Percentiles rank a stretch among this genome's conserved stretches.
phyloP scores from a whole-genome alignment of 176 grass and related monocot genomes.

The Eragrostis curvula region DNA sequence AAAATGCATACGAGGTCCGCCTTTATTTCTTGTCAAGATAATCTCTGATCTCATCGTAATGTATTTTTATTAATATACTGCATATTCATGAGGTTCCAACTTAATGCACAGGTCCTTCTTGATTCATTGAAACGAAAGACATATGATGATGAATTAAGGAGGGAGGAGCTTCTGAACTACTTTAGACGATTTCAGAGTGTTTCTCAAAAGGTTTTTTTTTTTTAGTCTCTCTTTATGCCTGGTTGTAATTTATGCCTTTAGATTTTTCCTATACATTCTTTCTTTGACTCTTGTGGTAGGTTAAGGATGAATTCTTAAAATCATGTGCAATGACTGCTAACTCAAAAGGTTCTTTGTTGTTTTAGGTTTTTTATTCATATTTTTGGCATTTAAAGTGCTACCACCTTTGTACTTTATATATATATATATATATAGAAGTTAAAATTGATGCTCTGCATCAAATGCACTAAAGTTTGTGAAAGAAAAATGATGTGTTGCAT shows the following conservation, averaged over 20 bases:
- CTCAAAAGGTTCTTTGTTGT: no score
- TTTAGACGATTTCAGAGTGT: conserved; percentile 82
- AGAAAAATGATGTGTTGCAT: no score
- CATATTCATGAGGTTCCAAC: conserved; percentile 46
- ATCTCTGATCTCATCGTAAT: background rate
- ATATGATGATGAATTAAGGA: conserved; percentile 95
- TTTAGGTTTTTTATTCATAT: background rate
- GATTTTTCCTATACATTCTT: conserved; percentile 13
- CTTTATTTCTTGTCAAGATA: conserved; percentile 32
- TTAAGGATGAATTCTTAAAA: conserved; percentile 4
- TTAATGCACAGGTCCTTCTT: conserved; percentile 84
- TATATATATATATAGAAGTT: no score
- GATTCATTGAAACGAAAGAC: conserved; percentile 95
- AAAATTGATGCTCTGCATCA: no score
- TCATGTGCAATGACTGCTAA: conserved; percentile 1
- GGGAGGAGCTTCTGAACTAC: conserved; percentile 91
- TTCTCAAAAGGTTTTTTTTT: conserved; percentile 74
- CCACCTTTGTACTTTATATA: no score
- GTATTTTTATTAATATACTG: conserved; percentile 6
- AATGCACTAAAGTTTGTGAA: no score
- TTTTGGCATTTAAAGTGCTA: no score
- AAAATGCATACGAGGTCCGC: conserved; percentile 99
- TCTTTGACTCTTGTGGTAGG: conserved; percentile 27
- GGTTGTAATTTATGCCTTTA: conserved; percentile 27
- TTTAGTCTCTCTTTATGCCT: conserved; percentile 35